Evolutionary conservation across 2,329 filamentous ascomycete species (phyloP).

Genomic region (Xylariaceae sp.): DNA sequence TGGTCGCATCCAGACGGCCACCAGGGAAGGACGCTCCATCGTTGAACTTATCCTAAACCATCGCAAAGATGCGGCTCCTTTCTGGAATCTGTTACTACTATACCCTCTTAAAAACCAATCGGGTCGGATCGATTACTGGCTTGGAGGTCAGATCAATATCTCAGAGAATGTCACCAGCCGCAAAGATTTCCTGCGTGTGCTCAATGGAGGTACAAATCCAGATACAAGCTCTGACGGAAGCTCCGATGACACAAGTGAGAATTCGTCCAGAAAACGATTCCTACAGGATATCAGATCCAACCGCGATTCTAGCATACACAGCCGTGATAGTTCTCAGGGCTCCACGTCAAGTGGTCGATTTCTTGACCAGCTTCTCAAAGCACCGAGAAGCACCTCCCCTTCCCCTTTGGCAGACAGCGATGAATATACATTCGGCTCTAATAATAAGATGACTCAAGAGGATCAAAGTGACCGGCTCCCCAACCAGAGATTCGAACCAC

Average conservation of each 20-base stretch:
- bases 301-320: slow-evolving; percentile 6
- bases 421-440: too few relatives aligned
- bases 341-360: slow-evolving; percentile 8
- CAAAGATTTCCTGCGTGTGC: slow-evolving; percentile 46
- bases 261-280: background rate
- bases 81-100: slow-evolving; percentile 54
- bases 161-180: slow-evolving; percentile 47
- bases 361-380: slow-evolving; percentile 6
- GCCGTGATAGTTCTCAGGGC: slow-evolving; percentile 4
- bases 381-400: slow-evolving; percentile 1
- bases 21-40: slow-evolving; percentile 25
- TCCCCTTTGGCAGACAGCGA: slow-evolving; percentile 1
- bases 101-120: slow-evolving; percentile 45
- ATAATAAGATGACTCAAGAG: too few relatives aligned
- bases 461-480: slow-evolving; percentile 8
- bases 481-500: slow-evolving; percentile 8
- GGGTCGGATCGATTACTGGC: slow-evolving; percentile 46
- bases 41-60: slow-evolving; percentile 50
- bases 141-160: slow-evolving; percentile 55
- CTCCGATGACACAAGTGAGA: slow-evolving; percentile 7
- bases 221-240: slow-evolving; percentile 26
- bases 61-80: slow-evolving; percentile 45
- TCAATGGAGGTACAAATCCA: slow-evolving; percentile 35
- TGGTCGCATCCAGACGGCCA: slow-evolving; percentile 30
- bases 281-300: background rate